These are phyloP conservation scores for Xylariaceae sp. DNA, from an alignment of 2,329 filamentous ascomycete species.

Conservation along the genomic window DNA sequence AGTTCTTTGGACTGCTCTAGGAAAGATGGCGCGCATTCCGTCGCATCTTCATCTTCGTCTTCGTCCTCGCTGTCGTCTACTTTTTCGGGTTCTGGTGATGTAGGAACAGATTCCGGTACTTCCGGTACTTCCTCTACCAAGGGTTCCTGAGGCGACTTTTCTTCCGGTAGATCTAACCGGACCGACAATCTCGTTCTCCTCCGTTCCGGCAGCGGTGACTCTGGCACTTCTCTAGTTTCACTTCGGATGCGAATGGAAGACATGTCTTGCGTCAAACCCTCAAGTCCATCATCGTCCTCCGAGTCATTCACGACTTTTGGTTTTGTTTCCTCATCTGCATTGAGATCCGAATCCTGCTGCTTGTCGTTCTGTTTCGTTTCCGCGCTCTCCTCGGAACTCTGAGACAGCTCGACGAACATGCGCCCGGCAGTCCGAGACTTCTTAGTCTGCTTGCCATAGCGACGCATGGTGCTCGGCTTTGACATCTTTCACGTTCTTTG, in stretches of 20 bases:
- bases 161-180: constrained; percentile 13
- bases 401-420: constrained; percentile 48
- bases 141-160: constrained; percentile 9
- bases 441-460: constrained; percentile 48
- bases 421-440: constrained; percentile 43
- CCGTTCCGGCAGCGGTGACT: constrained; percentile 16
- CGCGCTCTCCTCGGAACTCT: constrained; percentile 40
- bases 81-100: constrained; percentile 10
- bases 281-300: constrained; percentile 26
- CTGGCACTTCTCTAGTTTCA: constrained; percentile 19
- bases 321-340: not conserved
- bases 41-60: not conserved
- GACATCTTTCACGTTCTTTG: constrained; percentile 37
- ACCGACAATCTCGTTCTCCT: constrained; percentile 23
- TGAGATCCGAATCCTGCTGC: constrained; percentile 12
- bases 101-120: not conserved
- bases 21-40: not conserved
- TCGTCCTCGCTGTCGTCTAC: not conserved
- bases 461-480: constrained; percentile 39
- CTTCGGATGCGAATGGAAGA: constrained; percentile 27
- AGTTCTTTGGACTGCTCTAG: constrained; percentile 28
- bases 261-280: constrained; percentile 33
- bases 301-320: constrained; percentile 9
- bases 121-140: too few species aligned
- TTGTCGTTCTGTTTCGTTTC: constrained; percentile 12